Base-by-base conservation (phyloP, 805 yeast genomes). In the Spathaspora passalidarum region DNA sequence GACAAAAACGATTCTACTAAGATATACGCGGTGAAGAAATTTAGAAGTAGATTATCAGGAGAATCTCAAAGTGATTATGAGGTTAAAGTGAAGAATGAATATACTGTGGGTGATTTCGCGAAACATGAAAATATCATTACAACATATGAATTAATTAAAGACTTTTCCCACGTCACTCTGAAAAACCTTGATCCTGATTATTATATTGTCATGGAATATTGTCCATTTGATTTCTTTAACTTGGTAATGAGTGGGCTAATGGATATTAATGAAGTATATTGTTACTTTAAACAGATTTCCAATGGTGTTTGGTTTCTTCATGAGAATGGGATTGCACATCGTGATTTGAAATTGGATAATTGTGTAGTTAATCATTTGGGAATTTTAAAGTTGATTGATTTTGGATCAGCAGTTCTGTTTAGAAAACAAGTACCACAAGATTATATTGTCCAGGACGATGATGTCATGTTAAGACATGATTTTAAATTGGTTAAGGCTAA, bases 271-370 rank as follows among this genome's bases (percentile, higher is more conserved):
- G 97, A 91, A 63, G 74, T 85, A 4, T 76, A 73, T 43, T 90
- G 97, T 62, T 89, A 88, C 59, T 87, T 90, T 62, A 84, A 79
- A 56, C 98, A 92, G 65, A 79, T 92, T 51, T 68, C 83, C 25
- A 65, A 73, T 45, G 98, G 96, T 21, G 89, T 88, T 5, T 59
- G 68, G 3, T 88, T 86, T 65, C 63, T 92, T 49, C 99, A 92
- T 56, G 63, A 71, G 3, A 77, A 83, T 72, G 97, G 97, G 1
- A 73, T 92, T 36, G 96, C 97, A 0, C 98, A 92, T 65, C 78
- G 98, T 25, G 99, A 92, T 61, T 74, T 92, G 53, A 92, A 92
- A 62, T 73, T 92, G 26, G 99, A 92, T 64, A 92, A 92, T 63
- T 91, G 97, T 63, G 97, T 91, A 38, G 94, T 92, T 20, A 79